Base-by-base conservation (phyloP, 1,284 basidiomycete species). In the Hypsizygus ulmarius region DNA sequence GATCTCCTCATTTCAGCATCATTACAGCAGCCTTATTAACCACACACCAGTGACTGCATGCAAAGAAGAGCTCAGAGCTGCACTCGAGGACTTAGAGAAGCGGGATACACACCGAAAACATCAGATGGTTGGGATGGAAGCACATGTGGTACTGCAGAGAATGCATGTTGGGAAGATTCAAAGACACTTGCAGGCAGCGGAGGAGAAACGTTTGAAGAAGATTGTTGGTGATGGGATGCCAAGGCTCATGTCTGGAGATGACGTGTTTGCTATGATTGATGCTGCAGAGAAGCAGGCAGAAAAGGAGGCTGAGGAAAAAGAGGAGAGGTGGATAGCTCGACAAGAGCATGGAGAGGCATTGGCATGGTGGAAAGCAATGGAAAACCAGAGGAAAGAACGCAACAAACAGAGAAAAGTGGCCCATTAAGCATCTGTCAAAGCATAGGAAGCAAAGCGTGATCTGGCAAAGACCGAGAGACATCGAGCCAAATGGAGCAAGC, bases 181-280 rank as follows among this genome's bases (percentile, higher is more conserved):
- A 12, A 21, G 14, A 15, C 44, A 55, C 37, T 41, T 58, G 19
- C n/a, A 59, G 51, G 53, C 54, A 56, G 49, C 52, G 39, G 51
- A 59, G 32, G 51, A 61, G 43, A 57, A 51, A 37, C 54, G 51
- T 29, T 36, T 34, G 21, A 30, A 41, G 10, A 46, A 44, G 32
- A 39, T 58, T 14, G 35, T 53, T 41, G 45, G 46, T 16, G 53
- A 59, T 55, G 57, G 58, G n/a, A 36, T 53, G 35, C 52, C 55
- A n/a, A 45, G 43, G 32, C 43, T 56, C 5, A 39, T 58, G 38
- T 47, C 46, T 21, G 43, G 40, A 6, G 49, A 58, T 39, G 44
- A 50, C 8, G 56, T 59, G 30, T 49, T 36, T 36, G 32, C 52
- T 39, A 25, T 27, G 5, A 35, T 49, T 29, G 47, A 37, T 3